Evolutionary conservation across 2,329 filamentous ascomycete genomes (phyloP).

Genomic region (Graphilbum fragrans): DNA sequence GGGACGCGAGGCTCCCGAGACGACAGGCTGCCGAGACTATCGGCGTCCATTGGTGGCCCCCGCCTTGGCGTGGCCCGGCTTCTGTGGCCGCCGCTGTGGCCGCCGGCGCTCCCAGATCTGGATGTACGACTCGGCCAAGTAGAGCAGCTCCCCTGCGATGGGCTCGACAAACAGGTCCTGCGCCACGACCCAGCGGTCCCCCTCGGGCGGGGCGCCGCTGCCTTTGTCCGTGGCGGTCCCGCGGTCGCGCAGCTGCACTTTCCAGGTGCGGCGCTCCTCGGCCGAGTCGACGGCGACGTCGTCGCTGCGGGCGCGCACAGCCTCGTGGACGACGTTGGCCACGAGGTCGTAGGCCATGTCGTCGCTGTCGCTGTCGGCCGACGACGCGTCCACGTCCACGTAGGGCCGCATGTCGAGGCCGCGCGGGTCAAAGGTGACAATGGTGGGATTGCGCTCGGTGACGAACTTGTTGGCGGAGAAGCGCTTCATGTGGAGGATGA

Average conservation of each 20-base stretch:
- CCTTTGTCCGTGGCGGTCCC: conserved; percentile 38
- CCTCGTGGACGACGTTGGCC: conserved; percentile 86
- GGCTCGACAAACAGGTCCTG: conserved; percentile 91
- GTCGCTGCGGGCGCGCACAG: conserved; percentile 55
- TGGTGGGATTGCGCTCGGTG: conserved; percentile 89
- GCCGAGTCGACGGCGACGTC: conserved; percentile 74
- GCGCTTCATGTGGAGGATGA: conserved; percentile 92
- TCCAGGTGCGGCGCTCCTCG: conserved; percentile 84
- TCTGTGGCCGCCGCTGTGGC: neutral
- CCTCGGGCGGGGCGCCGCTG: neutral
- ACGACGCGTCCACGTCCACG: conserved; percentile 67
- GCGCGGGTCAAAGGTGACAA: conserved; percentile 85
- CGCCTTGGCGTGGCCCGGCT: too few relatives aligned
- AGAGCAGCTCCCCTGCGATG: conserved; percentile 78
- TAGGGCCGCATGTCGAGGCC: conserved; percentile 79
- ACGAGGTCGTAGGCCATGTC: conserved; percentile 93
- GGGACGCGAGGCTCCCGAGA: too few relatives aligned
- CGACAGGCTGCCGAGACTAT: too few relatives aligned
- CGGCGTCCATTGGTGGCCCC: too few relatives aligned
- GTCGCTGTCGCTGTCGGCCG: conserved; percentile 94
- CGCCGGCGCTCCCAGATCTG: conserved; percentile 91
- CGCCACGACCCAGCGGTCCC: conserved; percentile 71
- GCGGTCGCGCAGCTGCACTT: conserved; percentile 77
- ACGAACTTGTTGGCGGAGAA: conserved; percentile 97
- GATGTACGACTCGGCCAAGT: conserved; percentile 86